Base-by-base conservation (phyloP, 106 monocot genomes). In the Cymbidium sinense region DNA sequence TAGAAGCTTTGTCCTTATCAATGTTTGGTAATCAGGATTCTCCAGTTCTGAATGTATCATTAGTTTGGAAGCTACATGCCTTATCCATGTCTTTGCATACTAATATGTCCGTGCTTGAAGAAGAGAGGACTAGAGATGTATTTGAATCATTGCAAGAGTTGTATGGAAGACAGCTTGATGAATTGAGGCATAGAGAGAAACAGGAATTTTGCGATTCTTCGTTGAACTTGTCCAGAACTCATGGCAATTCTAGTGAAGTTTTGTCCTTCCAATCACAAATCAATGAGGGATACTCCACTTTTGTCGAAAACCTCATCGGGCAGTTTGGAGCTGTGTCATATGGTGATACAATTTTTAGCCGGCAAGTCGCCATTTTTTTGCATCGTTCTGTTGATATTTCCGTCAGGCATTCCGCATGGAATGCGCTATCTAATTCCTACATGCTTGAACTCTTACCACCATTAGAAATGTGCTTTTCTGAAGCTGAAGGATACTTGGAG, bases 261-360 rank as follows among this genome's bases (percentile, higher is more conserved):
- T 89, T 96, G 21, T 76, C 83, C 18, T 98, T 98, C 70, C 84
- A 92, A 74, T 78, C 78, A 73, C 51, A 78, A 62, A 76, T 99
- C 79, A 88, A 89, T 86, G 90, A 85, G 77, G 92, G 89, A 54
- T 99, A 95, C 74, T 75, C 77, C 25, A 99, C 92, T 54, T 99
- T 95, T 84, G 70, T 99, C 73, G 99, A 95, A 75, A 83, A 82
- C 67, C 80, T 95, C 5, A 80, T 93, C 29, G 99, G 92, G 84
- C 99, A 99, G 35, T 99, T 99, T 91, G 88, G 85, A 71, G 88
- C 99, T 23, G 77, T 92, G 74, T 95, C 99, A 64, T 99, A 92
- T 89, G 99, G 99, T 71, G 92, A 99, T 74, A 37, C 76, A 41
- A 71, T 92, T 70, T 99, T 79, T 87, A 95, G 90, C 61, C 82